Evolutionary conservation across 2,329 filamentous ascomycete genomes (phyloP), one percentile per base, ranked within the genome.

Genomic region (Stemphylium vesicarium): DNA sequence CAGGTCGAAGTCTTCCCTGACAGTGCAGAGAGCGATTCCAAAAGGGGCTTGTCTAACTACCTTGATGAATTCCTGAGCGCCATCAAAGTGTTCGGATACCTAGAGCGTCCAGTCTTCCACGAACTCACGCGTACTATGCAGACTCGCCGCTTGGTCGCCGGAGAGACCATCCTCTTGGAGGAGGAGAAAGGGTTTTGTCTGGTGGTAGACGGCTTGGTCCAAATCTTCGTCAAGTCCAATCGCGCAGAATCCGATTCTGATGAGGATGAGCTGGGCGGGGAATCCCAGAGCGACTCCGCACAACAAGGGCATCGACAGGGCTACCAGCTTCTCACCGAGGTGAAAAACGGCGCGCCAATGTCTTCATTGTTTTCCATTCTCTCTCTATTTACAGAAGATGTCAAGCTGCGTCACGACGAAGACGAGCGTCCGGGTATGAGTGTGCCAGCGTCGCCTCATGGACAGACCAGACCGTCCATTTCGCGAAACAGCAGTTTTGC

Each of bases 111-210:
- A 0, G 95, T 99, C 37, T 99, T 99, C 70, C 96, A 99, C 71
- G 95, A 99, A 77, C 84, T 99, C 66, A 99, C 95, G 0, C 84
- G 95, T 56, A 97, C 93, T 55, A 99, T 99, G 95, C 95, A 99
- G 79, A 99, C 96, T 16, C 84, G 92, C 66, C 97, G 97, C 77
- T 82, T 99, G 44, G 96, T 98, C 68, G 94, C 95, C 4, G 95
- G 95, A 26, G 95, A 99, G 77, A 99, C 95, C 0, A 82, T 99
- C 65, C 87, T 97, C 62, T 81, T 99, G 29, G 95, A 99, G 76
- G 95, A 99, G 73, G 95, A 99, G 70, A 96, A 99, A 69, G 95
- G 95, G 0, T 99, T 99, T 69, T 99, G 95, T 73, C 83, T 99
- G 53, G 95, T 99, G 4, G 96, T 99, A 3, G 95, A 99, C 76